Percentiles rank a stretch among this genome's conserved stretches.
These are phyloP conservation scores for Arctium minus DNA, from an alignment of 129 eudicot genomes.

Conservation along the genomic window DNA sequence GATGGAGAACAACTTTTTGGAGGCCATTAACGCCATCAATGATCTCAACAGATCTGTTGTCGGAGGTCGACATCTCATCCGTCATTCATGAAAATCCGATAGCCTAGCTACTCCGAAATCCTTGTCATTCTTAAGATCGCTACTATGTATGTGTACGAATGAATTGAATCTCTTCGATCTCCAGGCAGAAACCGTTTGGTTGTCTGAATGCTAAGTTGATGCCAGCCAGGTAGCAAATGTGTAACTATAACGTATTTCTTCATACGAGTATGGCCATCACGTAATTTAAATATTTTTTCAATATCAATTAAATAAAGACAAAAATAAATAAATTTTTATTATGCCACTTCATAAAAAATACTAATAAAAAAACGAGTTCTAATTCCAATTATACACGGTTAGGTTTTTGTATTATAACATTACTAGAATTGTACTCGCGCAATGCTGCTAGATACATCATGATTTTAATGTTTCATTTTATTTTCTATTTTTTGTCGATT, in stretches of 20 bases:
- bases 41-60: conserved; percentile 30
- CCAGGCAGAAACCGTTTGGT: neutral
- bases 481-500: too few species aligned
- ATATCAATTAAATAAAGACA: too few species aligned
- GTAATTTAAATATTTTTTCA: neutral
- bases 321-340: too few species aligned
- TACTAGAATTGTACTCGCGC: too few species aligned
- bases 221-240: neutral
- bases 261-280: neutral
- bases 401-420: too few species aligned
- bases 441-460: too few species aligned
- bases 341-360: too few species aligned
- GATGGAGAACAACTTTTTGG: conserved; percentile 64
- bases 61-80: neutral
- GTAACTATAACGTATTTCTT: neutral
- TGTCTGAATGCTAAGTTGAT: neutral
- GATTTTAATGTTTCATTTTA: too few species aligned
- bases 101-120: neutral
- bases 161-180: neutral
- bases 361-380: too few species aligned
- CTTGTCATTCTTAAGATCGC: neutral
- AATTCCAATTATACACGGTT: too few species aligned
- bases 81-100: neutral
- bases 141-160: neutral
- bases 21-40: conserved; percentile 73